Evolutionary conservation across 192 early-diverging fungal species (phyloP).

Genomic region (Podochytrium sp.): DNA sequence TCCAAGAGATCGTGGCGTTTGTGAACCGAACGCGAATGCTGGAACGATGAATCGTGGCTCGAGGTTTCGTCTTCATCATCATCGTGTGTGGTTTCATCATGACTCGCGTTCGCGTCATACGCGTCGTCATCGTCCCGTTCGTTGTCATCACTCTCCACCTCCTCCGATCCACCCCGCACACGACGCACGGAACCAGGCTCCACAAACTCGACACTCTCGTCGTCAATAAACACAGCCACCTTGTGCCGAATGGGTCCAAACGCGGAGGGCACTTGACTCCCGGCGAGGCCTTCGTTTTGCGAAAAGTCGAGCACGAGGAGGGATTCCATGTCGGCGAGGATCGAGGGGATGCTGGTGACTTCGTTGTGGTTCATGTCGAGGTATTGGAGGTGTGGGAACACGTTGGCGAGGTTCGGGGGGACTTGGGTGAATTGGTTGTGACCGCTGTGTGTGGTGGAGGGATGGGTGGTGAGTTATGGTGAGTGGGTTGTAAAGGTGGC

Average conservation of each 20-base stretch:
- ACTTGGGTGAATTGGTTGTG: conserved; percentile 41
- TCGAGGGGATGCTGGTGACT: conserved; percentile 33
- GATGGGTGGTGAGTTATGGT: neutral
- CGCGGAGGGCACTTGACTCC: conserved; percentile 25
- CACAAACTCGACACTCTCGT: conserved; percentile 27
- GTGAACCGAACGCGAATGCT: neutral
- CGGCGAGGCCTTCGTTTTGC: conserved; percentile 35
- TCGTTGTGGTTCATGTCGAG: conserved; percentile 47
- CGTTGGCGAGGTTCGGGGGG: conserved; percentile 34
- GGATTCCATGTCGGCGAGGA: conserved; percentile 38
- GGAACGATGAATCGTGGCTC: neutral
- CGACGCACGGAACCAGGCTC: neutral
- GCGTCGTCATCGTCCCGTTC: neutral
- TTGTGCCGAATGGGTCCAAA: conserved; percentile 36
- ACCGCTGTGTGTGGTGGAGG: conserved; percentile 34
- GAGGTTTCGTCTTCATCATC: conserved; percentile 8
- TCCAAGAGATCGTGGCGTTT: conserved; percentile 22
- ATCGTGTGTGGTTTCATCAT: conserved; percentile 11
- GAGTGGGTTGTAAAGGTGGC: neutral
- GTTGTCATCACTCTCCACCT: neutral
- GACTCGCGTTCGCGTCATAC: neutral
- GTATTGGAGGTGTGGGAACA: conserved; percentile 46
- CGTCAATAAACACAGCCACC: conserved; percentile 36
- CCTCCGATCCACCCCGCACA: neutral
- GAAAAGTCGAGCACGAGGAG: conserved; percentile 52